Base-by-base conservation (phyloP, 2,329 filamentous ascomycete species). In the Neofusicoccum parvum region DNA sequence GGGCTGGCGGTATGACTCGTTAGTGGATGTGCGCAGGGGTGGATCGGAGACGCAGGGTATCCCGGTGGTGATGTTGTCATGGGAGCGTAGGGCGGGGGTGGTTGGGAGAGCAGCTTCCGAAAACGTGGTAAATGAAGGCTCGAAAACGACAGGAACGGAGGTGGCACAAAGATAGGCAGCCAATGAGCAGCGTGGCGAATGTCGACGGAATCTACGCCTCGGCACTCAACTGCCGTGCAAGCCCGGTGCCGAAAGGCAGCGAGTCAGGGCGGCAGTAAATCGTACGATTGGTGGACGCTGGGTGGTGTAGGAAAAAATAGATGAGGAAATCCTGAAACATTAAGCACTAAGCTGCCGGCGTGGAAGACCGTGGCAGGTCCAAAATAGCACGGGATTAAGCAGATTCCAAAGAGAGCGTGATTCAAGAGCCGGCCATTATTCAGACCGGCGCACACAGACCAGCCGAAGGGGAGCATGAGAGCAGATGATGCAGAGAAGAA, bases 1-100 rank as follows among this genome's bases (percentile, higher is more conserved):
- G 50, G 48, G 59, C 59, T 66, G 50, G 48, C 9, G 27, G 23
- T 27, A 64, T 48, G 62, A 64, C 49, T 64, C 62, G 62, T 64
- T 48, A 64, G 62, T 20, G 27, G 49, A 65, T 50, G 45, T 58
- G 45, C 63, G 46, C 63, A 64, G 49, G 49, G 62, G 17, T 43
- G n/a, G 50, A 32, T 15, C 39, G 49, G 36, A 41, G 56, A 36
- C 10, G 37, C 59, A 50, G 43, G 60, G 60, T 34, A 53, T 63
- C 60, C 60, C 20, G 27, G 48, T n/a, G 54, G 5, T 11, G 23
- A 63, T 41, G 39, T 3, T 51, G 60, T 53, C 60, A 53, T 63
- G 46, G 49, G 34, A 32, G 48, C 20, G 39, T 17, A 36, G 5
- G 20, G 34, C 39, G 48, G 48, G 48, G 36, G 34, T 41, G 59